These are phyloP conservation scores for Thermothelomyces thermophilus DNA, from an alignment of 2,329 filamentous ascomycete species.

Conservation along the genomic window DNA sequence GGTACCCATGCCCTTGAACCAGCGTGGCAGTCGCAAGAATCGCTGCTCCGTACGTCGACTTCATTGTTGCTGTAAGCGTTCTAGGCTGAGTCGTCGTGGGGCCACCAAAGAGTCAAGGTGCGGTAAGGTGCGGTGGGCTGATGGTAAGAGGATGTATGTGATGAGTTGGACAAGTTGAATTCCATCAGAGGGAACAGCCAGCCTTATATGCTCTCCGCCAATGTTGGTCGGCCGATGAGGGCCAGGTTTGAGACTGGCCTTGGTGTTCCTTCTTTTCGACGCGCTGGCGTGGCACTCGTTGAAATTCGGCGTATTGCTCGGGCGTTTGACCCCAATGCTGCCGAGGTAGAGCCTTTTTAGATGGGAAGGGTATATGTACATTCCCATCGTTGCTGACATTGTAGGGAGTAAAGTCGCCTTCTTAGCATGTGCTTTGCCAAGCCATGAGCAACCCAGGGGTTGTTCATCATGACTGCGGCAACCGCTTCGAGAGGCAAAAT, in stretches of 20 bases:
- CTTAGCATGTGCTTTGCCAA: background rate
- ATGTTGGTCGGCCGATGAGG: too few species aligned
- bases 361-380: too few species aligned
- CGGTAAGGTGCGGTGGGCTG: too few species aligned
- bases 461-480: background rate
- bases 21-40: conserved; percentile 13
- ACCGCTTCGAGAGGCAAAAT: background rate
- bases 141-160: too few species aligned
- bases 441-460: background rate
- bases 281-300: background rate
- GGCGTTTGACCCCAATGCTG: background rate
- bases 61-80: too few species aligned
- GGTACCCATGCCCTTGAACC: conserved; percentile 38
- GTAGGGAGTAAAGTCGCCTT: background rate
- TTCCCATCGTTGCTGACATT: background rate
- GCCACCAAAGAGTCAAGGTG: too few species aligned
- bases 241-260: too few species aligned
- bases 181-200: too few species aligned
- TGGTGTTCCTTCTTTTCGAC: too few species aligned
- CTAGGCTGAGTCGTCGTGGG: too few species aligned
- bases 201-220: background rate
- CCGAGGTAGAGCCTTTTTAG: conserved; percentile 5
- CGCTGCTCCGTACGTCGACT: conserved; percentile 11
- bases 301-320: conserved; percentile 2
- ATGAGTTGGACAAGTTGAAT: too few species aligned